Evolutionary conservation across 306 rosid genomes (phyloP), one percentile per base, ranked within the genome.

Genomic region (Quillaja saponaria): DNA sequence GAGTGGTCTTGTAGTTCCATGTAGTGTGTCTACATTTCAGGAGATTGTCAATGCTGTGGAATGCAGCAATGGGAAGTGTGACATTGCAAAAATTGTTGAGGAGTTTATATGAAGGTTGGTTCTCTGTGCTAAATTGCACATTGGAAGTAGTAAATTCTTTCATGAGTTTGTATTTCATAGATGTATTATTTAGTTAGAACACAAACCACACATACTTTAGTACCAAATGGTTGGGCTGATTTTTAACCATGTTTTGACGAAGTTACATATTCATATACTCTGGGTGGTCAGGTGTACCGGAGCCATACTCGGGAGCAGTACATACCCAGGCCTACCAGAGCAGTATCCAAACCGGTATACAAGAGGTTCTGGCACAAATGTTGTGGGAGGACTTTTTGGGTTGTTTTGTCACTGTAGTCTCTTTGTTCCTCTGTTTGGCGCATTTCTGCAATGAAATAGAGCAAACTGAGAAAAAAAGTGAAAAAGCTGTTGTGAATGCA

Each of bases 41-140:
- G 95, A 84, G 79, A 87, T 88, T 56, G 60, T 92, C 2, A 81
- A 61, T 69, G 91, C 94, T 25, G 81, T 88, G 8, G 86, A 92
- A 67, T 80, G 87, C 68, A 77, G 81, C 63, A 71, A 81, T 42
- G 92, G 92, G 25, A 83, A 74, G 71, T 88, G 88, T 77, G 80
- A 92, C 58, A 82, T 88, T n/a, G 85, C 76, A 20, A 78, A 88
- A 40, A 74, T 82, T 49, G 81, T 86, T 55, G 81, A 86, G 46
- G 96, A 92, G 62, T 69, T 88, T 37, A 6, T 37, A 10, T 5
- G 6, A 10, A 37, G 40, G 40, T 37, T 37, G 7, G 10, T 37
- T 37, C 10, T 37, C 40, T 37, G 40, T 60, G 37, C 52, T 69
- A 8, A 55, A 21, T 41, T 58, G 63, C 39, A n/a, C n/a, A 58